phyloP scores from a whole-genome alignment of 192 early-diverging fungal species.

The Gigaspora rosea region DNA sequence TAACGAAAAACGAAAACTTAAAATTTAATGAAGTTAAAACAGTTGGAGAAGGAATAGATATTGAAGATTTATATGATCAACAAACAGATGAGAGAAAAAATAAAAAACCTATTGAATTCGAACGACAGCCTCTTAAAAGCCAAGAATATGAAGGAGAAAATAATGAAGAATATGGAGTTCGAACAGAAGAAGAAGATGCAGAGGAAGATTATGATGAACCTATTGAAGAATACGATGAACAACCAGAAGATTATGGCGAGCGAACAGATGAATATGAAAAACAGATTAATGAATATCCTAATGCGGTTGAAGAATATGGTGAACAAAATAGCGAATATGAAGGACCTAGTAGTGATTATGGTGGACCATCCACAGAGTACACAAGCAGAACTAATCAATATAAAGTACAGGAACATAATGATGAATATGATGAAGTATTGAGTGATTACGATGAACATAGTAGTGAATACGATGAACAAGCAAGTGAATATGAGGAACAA shows the following conservation, averaged over 20 bases:
- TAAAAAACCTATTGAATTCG: neutral
- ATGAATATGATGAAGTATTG: neutral
- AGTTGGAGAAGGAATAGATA: constrained; percentile 10
- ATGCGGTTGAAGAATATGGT: neutral
- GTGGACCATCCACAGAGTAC: neutral
- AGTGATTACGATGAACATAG: neutral
- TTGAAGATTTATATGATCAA: neutral
- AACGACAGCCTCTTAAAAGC: neutral
- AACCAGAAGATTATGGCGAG: neutral
- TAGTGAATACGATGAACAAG: neutral
- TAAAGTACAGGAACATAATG: neutral
- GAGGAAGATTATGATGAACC: neutral
- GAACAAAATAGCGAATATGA: neutral
- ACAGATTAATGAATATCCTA: neutral
- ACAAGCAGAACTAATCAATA: too few species aligned
- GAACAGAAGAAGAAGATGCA: constrained; percentile 8
- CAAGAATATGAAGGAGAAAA: constrained; percentile 19
- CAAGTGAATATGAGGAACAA: neutral
- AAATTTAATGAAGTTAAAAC: neutral
- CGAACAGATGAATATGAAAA: neutral
- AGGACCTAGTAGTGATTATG: constrained; percentile 1
- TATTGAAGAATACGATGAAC: neutral
- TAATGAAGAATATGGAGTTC: constrained; percentile 2
- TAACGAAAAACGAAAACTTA: neutral
- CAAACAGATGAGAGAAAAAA: constrained; percentile 1